Base-by-base conservation (phyloP, 192 early-diverging fungal species). In the Gorgonomyces haynaldii region DNA sequence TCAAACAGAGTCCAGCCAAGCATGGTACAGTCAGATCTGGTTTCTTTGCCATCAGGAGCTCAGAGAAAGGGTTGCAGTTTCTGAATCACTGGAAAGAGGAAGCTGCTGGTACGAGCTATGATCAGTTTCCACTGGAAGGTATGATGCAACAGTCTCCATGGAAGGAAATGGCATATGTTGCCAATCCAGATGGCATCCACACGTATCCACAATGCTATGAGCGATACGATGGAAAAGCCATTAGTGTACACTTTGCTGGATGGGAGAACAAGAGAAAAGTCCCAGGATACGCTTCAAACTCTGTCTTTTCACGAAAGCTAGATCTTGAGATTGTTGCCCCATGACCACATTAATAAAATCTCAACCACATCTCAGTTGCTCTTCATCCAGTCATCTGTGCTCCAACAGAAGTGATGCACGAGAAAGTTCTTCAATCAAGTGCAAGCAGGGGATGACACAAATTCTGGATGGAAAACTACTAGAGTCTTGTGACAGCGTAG, bases 181-280 rank as follows among this genome's bases (percentile, higher is more conserved):
- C 39, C 20, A 19, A 19, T 22, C 39, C 39, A 41, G 39, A 41
- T 3, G 39, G 39, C 0, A 9, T 41, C 24, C 39, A 41, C 24
- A 41, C 39, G 4, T 41, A 1, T 23, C 22, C 39, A 1, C 10
- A 41, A 22, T 41, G 39, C 24, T 31, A 31, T 31, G 19, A 9
- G 10, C 20, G 9, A 17, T 41, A 41, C 1, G 39, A 41, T 0
- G 6, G 24, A 17, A 7, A 9, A 17, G n/a, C 22, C 20, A 41
- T 41, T 9, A 41, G 39, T 23, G 12, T 41, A 3, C 39, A 41
- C 13, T 41, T 41, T 41, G 20, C 39, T 22, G 39, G 39, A 10
- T 23, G 9, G n/a, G 9, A 9, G 0, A 13, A 41, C 22, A 19
- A 23, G n/a, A n/a, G n/a, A n/a, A n/a, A n/a, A n/a, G n/a, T n/a